Evolutionary conservation across 2,329 filamentous ascomycete genomes (phyloP).

Genomic region (Albifimbria verrucaria): DNA sequence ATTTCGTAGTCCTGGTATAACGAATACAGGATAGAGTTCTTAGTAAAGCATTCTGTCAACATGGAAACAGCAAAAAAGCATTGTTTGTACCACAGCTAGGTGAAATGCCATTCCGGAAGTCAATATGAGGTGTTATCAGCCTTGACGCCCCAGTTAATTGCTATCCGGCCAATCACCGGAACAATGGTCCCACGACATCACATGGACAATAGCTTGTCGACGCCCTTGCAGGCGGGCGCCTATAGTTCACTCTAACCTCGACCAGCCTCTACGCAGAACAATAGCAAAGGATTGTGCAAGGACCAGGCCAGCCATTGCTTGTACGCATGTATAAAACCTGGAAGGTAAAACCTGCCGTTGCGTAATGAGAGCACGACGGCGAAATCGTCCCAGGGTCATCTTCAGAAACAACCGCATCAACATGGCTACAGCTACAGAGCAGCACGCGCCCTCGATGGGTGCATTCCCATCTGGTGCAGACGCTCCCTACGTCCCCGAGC

Average conservation of each 20-base stretch:
- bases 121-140: neutral
- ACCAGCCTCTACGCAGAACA: too few relatives aligned
- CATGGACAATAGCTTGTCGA: neutral
- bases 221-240: neutral
- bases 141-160: neutral
- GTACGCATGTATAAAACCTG: neutral
- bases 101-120: too few relatives aligned
- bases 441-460: neutral
- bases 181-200: neutral
- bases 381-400: slow-evolving; percentile 2
- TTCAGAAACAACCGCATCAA: slow-evolving; percentile 1
- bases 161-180: neutral
- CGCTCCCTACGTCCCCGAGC: slow-evolving; percentile 5
- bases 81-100: too few relatives aligned
- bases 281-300: too few relatives aligned
- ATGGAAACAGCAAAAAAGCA: too few relatives aligned
- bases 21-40: too few relatives aligned
- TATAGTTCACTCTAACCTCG: too few relatives aligned
- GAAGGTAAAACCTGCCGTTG: neutral
- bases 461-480: neutral
- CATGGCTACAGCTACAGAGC: neutral
- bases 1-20: too few relatives aligned
- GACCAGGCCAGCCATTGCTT: neutral
- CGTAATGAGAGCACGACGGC: neutral
- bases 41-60: too few relatives aligned